phyloP scores from a whole-genome alignment of 2,329 filamentous ascomycete species.

The Fusarium multiceps region DNA sequence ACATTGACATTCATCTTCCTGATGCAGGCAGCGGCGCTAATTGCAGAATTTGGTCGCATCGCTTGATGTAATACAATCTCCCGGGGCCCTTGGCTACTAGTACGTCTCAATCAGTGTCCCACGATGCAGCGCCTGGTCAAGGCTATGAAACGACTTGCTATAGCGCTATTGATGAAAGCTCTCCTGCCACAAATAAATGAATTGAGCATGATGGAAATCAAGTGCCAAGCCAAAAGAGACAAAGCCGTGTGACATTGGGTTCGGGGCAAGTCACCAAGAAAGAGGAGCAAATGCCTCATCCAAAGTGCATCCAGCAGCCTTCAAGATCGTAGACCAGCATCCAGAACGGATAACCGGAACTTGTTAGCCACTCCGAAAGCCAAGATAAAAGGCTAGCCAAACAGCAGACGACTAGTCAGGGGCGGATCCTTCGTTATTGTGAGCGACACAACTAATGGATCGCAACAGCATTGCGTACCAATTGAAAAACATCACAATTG shows the following conservation, averaged over 20 bases:
- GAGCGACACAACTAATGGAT: constrained; percentile 24
- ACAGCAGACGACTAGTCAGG: constrained; percentile 15
- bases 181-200: constrained; percentile 24
- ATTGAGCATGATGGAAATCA: neutral
- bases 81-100: constrained; percentile 26
- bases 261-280: neutral
- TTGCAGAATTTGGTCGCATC: constrained; percentile 23
- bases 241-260: constrained; percentile 2
- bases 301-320: constrained; percentile 21
- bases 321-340: constrained; percentile 8
- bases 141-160: constrained; percentile 43
- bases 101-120: constrained; percentile 32
- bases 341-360: neutral
- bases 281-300: constrained; percentile 5
- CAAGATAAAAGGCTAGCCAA: neutral
- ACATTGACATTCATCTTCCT: constrained; percentile 6
- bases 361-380: constrained; percentile 12
- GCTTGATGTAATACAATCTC: constrained; percentile 40
- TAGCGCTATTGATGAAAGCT: constrained; percentile 27
- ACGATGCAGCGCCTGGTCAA: constrained; percentile 28
- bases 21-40: constrained; percentile 3
- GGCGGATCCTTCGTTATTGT: constrained; percentile 24
- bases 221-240: neutral
- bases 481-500: constrained; percentile 8
- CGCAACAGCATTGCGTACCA: constrained; percentile 6